phyloP scores from a whole-genome alignment of 2,329 filamentous ascomycete genomes.

The Exophiala dermatitidis region DNA sequence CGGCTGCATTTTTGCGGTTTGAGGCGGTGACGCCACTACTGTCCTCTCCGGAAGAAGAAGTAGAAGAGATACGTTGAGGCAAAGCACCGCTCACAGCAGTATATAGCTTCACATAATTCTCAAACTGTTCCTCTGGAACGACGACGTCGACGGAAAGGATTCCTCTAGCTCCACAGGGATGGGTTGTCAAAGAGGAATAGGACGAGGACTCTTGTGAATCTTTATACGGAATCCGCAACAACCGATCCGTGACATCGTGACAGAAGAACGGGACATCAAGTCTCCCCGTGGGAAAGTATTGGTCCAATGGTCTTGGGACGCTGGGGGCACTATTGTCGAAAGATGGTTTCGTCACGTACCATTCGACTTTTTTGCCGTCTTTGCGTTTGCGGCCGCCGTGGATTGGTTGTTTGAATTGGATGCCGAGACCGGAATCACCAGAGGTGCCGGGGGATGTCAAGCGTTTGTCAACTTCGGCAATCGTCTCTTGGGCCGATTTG shows the following conservation, averaged over 20 bases:
- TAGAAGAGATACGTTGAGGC: not conserved
- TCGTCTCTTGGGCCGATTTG: constrained; percentile 19
- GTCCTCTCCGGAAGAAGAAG: too few species aligned
- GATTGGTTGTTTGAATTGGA: constrained; percentile 18
- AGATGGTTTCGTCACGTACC: constrained; percentile 21
- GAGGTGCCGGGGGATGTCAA: constrained; percentile 1
- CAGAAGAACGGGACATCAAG: constrained; percentile 27
- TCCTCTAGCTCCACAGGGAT: constrained; percentile 23
- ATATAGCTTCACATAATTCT: constrained; percentile 19
- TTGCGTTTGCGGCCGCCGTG: constrained; percentile 23
- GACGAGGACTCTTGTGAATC: not conserved
- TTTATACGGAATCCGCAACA: constrained; percentile 28
- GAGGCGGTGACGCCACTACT: not conserved
- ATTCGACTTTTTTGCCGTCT: constrained; percentile 23
- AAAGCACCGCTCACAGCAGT: constrained; percentile 9
- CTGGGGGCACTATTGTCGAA: constrained; percentile 12
- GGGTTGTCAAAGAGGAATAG: constrained; percentile 15
- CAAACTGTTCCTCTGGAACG: constrained; percentile 16
- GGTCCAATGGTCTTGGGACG: constrained; percentile 9
- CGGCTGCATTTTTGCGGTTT: not conserved
- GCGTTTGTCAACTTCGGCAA: constrained; percentile 13
- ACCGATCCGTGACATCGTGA: constrained; percentile 25
- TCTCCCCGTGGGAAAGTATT: constrained; percentile 15
- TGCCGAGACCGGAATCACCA: constrained; percentile 19
- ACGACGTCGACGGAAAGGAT: constrained; percentile 22